phyloP scores from a whole-genome alignment of 2,329 filamentous ascomycete species.

The Ambrosiella beaveri region DNA sequence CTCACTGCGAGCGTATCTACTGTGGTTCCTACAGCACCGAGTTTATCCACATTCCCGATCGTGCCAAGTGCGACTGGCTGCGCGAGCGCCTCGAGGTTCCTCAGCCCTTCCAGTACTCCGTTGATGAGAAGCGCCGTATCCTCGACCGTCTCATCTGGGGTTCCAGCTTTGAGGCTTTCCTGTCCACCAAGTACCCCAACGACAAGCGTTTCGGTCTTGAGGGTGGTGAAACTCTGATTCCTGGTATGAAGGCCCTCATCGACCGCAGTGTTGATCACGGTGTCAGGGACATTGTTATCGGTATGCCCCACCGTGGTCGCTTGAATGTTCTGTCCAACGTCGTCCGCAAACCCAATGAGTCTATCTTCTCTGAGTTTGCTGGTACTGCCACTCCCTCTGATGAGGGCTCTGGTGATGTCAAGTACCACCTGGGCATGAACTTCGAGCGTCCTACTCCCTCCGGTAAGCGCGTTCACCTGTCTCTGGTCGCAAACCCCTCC shows the following conservation, averaged over 20 bases:
- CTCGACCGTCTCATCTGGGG: slow-evolving; percentile 97
- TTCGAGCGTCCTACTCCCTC: slow-evolving; percentile 97
- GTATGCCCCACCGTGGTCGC: slow-evolving; percentile 97
- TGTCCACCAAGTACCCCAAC: slow-evolving; percentile 96
- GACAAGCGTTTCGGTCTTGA: slow-evolving; percentile 98
- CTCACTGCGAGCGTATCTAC: slow-evolving; percentile 86
- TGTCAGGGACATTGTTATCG: slow-evolving; percentile 97
- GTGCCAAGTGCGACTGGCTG: slow-evolving; percentile 96
- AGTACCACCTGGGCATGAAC: slow-evolving; percentile 99
- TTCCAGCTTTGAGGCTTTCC: slow-evolving; percentile 89
- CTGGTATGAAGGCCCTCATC: slow-evolving; percentile 97
- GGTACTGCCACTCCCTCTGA: slow-evolving; percentile 75
- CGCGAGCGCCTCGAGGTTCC: slow-evolving; percentile 89
- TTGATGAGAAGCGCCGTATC: slow-evolving; percentile 95
- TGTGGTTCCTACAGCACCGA: slow-evolving; percentile 95
- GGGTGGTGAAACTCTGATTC: slow-evolving; percentile 89
- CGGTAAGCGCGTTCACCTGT: slow-evolving; percentile 97
- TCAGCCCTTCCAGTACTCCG: slow-evolving; percentile 87
- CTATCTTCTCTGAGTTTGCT: slow-evolving; percentile 96
- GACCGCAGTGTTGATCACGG: slow-evolving; percentile 97
- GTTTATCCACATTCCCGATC: slow-evolving; percentile 96
- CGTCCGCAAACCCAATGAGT: slow-evolving; percentile 97
- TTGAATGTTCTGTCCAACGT: slow-evolving; percentile 97
- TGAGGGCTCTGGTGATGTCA: slow-evolving; percentile 95
- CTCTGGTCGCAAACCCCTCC: slow-evolving; percentile 92